Percentiles rank a stretch among this genome's conserved stretches.
These are phyloP conservation scores for Guadua angustifolia DNA, from an alignment of 176 grass and related monocot genomes.

Conservation along the genomic window DNA sequence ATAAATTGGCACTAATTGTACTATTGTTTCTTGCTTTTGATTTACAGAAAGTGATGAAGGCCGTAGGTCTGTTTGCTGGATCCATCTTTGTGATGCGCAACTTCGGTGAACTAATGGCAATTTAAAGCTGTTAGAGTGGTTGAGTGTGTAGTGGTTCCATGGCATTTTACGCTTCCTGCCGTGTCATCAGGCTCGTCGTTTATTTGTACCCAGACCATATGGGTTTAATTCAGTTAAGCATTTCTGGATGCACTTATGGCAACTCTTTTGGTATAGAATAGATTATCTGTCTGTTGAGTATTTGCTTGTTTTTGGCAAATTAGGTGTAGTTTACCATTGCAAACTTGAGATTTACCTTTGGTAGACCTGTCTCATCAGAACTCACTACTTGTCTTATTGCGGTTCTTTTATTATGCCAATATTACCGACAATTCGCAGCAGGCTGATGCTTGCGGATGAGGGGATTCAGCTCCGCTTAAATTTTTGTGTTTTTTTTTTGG, in stretches of 20 bases:
- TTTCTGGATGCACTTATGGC: neutral
- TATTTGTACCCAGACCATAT: conserved; percentile 15
- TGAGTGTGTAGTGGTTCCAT: neutral
- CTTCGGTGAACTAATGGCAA: conserved; percentile 60
- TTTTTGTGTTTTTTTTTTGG: no score
- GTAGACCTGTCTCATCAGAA: no score
- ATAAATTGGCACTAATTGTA: neutral
- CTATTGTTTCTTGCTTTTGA: neutral
- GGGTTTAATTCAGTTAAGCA: conserved; percentile 12
- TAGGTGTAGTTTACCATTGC: no score
- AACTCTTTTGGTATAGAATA: neutral
- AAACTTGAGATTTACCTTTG: no score
- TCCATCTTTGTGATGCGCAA: conserved; percentile 62
- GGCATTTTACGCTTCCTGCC: neutral
- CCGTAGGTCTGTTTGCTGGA: conserved; percentile 62
- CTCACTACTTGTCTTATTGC: no score
- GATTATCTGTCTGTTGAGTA: neutral
- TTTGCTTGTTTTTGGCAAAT: neutral
- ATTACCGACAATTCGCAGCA: no score
- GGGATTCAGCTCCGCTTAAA: no score
- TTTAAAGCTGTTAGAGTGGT: conserved; percentile 26
- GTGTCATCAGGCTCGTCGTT: neutral
- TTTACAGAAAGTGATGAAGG: conserved; percentile 61
- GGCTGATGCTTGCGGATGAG: no score
- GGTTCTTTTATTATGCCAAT: no score